Percentiles rank a stretch among this genome's conserved stretches.
phyloP scores from a whole-genome alignment of 768 basidiomycete genomes.

The Mycena latifolia region DNA sequence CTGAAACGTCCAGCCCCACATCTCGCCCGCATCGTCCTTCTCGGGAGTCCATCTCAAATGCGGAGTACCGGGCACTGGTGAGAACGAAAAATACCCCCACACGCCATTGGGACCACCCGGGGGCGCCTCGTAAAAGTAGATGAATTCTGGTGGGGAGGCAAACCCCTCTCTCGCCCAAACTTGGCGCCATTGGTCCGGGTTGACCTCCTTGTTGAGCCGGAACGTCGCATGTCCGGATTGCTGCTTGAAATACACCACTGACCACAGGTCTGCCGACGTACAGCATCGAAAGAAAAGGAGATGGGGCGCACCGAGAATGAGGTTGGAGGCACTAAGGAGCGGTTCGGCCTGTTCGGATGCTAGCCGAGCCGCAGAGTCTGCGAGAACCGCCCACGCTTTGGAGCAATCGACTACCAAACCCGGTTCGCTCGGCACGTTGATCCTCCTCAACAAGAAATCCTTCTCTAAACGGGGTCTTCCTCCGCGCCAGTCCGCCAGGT shows the following conservation, averaged over 20 bases:
- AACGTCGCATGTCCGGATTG: conserved; percentile 25
- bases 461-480: conserved; percentile 16
- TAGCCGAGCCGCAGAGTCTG: background rate
- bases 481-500: conserved; percentile 15
- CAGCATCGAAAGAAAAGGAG: background rate
- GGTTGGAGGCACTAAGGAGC: conserved; percentile 6
- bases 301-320: conserved; percentile 23
- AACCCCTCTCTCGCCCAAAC: conserved; percentile 24
- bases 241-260: conserved; percentile 32
- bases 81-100: conserved; percentile 32
- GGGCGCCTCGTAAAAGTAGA: conserved; percentile 30
- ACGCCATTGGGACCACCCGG: conserved; percentile 25
- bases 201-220: conserved; percentile 19
- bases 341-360: conserved; percentile 16
- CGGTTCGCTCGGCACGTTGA: conserved; percentile 13
- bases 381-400: conserved; percentile 20
- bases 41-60: conserved; percentile 25
- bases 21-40: conserved; percentile 14
- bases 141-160: conserved; percentile 7
- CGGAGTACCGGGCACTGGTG: conserved; percentile 16
- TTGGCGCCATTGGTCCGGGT: conserved; percentile 12
- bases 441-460: conserved; percentile 20
- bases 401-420: conserved; percentile 27
- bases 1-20: conserved; percentile 27
- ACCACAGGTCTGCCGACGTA: no score